Evolutionary conservation across 805 yeast species (phyloP).

Genomic region (Ogataea philodendri): DNA sequence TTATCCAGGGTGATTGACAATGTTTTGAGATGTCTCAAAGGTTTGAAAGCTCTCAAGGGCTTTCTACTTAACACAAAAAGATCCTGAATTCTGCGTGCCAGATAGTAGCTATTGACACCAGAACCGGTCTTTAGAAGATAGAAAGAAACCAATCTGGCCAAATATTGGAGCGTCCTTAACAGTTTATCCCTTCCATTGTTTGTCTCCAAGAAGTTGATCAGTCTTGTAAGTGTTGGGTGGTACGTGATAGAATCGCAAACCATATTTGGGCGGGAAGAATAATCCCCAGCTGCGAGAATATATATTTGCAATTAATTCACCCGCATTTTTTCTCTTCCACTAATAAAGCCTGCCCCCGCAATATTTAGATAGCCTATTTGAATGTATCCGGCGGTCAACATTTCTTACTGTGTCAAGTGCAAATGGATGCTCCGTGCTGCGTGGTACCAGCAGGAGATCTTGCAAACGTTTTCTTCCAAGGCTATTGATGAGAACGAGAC

Average conservation of each 20-base stretch:
- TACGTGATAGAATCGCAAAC: slow-evolving; percentile 65
- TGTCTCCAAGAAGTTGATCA: slow-evolving; percentile 62
- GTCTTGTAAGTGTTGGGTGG: slow-evolving; percentile 68
- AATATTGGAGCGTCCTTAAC: slow-evolving; percentile 75
- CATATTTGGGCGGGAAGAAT: slow-evolving; percentile 37
- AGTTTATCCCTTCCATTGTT: slow-evolving; percentile 76
- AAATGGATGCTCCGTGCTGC: slow-evolving; percentile 87
- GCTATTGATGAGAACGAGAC: slow-evolving; percentile 35
- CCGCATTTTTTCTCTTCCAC: slow-evolving; percentile 5
- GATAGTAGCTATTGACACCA: slow-evolving; percentile 43
- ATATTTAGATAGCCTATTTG: slow-evolving; percentile 9
- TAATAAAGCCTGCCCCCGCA: slow-evolving; percentile 9
- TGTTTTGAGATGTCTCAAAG: slow-evolving; percentile 66
- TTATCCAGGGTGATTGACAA: slow-evolving; percentile 67
- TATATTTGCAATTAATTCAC: slow-evolving; percentile 10
- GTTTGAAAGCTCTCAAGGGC: slow-evolving; percentile 80
- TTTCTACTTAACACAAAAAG: slow-evolving; percentile 74
- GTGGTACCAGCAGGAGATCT: slow-evolving; percentile 82
- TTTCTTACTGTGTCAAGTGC: slow-evolving; percentile 77
- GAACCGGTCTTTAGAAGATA: slow-evolving; percentile 56
- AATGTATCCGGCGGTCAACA: slow-evolving; percentile 58
- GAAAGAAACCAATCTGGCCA: slow-evolving; percentile 68
- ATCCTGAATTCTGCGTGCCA: slow-evolving; percentile 55
- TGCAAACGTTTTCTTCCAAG: slow-evolving; percentile 63
- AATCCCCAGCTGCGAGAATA: background rate